Conservation (phyloP, 352 stramenopile species). For the Phytophthora colocasiae region DNA sequence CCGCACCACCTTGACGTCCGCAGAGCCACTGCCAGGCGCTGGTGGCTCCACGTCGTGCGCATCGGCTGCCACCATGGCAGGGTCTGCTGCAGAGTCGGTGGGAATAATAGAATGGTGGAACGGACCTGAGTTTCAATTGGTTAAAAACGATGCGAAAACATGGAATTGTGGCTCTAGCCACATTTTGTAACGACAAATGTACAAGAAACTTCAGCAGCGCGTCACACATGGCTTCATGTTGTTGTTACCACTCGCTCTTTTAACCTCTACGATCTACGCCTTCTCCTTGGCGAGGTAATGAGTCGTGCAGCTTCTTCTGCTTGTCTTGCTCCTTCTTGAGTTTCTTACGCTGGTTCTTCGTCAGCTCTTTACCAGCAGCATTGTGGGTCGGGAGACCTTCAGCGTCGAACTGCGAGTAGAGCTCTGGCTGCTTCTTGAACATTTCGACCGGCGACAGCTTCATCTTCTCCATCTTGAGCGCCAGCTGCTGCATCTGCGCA, state of each 20-base stretch:
- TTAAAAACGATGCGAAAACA: constrained; percentile 1
- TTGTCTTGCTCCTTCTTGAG: constrained; percentile 91
- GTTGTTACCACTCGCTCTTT: not conserved
- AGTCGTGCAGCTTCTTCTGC: constrained; percentile 87
- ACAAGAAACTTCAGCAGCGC: not conserved
- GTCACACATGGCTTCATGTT: constrained; percentile 19
- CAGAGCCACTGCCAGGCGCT: not conserved
- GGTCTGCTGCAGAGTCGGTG: not conserved
- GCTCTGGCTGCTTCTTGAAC: constrained; percentile 73
- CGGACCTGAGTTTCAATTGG: not conserved
- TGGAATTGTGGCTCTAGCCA: not conserved
- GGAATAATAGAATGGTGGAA: constrained; percentile 4
- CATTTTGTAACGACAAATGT: too few relatives aligned
- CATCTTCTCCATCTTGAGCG: constrained; percentile 94
- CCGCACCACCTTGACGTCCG: constrained; percentile 16
- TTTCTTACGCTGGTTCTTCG: constrained; percentile 88
- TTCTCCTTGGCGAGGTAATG: constrained; percentile 57
- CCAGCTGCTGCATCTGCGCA: constrained; percentile 83
- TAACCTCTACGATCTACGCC: constrained; percentile 3
- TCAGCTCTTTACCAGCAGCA: constrained; percentile 60
- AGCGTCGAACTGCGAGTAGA: constrained; percentile 78
- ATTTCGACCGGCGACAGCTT: constrained; percentile 86
- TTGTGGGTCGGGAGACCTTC: constrained; percentile 84
- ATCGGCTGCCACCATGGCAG: constrained; percentile 37
- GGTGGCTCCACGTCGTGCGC: constrained; percentile 16